Conservation (phyloP, 257 asterid genomes). For the Solanum phureja region DNA sequence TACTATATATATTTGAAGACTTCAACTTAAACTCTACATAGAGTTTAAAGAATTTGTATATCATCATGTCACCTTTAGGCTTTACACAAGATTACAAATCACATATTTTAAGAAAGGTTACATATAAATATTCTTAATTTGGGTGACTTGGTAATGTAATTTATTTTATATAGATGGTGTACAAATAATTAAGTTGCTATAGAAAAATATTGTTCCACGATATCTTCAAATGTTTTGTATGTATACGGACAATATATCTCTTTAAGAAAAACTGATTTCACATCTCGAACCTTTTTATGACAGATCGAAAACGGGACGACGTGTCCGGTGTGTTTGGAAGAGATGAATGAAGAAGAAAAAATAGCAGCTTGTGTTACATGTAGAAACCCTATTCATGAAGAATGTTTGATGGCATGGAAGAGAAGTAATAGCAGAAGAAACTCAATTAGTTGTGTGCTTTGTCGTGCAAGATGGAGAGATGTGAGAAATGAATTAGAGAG, state of each 20-base stretch:
- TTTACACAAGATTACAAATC: not conserved
- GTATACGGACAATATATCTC: not conserved
- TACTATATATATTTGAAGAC: not conserved
- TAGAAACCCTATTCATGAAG: constrained; percentile 66
- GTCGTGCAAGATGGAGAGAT: constrained; percentile 91
- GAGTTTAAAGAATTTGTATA: not conserved
- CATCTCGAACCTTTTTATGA: not conserved
- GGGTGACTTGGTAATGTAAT: not conserved
- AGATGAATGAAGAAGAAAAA: constrained; percentile 52
- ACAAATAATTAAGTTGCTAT: not conserved
- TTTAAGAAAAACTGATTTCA: not conserved
- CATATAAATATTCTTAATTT: not conserved
- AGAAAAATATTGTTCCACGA: too few relatives aligned
- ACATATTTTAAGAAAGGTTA: not conserved
- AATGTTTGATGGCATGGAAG: constrained; percentile 82
- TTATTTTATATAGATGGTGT: not conserved
- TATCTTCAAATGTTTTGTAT: not conserved
- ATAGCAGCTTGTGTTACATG: constrained; percentile 73
- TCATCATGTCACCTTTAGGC: not conserved
- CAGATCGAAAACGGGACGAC: constrained; percentile 33
- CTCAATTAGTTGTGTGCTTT: constrained; percentile 70
- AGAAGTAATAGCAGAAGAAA: constrained; percentile 54
- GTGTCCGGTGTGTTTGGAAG: constrained; percentile 98
- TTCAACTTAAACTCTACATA: not conserved
- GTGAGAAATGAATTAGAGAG: constrained; percentile 26